These are phyloP conservation scores for Suillus decipiens DNA, from an alignment of 768 basidiomycete genomes.

Conservation along the genomic window DNA sequence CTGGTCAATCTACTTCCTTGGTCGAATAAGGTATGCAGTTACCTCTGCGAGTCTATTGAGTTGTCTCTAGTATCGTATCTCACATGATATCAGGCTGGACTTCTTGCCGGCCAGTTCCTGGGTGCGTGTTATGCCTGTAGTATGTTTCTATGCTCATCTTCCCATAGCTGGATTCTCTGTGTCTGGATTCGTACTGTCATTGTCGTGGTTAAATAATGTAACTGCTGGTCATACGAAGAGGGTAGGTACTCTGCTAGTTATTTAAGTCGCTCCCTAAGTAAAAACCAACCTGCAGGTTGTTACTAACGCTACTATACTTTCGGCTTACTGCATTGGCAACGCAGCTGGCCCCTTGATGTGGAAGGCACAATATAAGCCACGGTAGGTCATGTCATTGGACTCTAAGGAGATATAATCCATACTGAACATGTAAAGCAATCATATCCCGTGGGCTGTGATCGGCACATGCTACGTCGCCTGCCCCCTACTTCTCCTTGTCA, in stretches of 20 bases:
- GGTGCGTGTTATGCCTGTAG: slow-evolving; percentile 34
- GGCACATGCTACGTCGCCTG: neutral
- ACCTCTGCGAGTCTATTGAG: neutral
- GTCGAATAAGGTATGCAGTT: neutral
- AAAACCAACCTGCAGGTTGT: neutral
- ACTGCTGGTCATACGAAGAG: neutral
- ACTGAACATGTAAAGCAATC: neutral
- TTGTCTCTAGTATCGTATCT: neutral
- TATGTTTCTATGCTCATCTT: neutral
- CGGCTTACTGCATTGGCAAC: neutral
- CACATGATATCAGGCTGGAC: neutral
- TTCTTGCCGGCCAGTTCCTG: slow-evolving; percentile 53
- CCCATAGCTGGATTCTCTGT: slow-evolving; percentile 21
- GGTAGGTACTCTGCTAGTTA: neutral
- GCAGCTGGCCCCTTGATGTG: neutral
- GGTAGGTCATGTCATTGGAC: neutral
- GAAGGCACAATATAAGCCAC: neutral
- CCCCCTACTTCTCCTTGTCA: neutral
- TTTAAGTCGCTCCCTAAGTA: neutral
- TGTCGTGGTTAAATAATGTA: neutral
- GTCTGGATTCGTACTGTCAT: neutral
- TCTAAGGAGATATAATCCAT: neutral
- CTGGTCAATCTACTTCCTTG: neutral
- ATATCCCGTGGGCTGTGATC: neutral
- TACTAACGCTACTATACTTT: neutral